These are phyloP conservation scores for Kuraishia borneana DNA, from an alignment of 805 yeast species.

Conservation along the genomic window DNA sequence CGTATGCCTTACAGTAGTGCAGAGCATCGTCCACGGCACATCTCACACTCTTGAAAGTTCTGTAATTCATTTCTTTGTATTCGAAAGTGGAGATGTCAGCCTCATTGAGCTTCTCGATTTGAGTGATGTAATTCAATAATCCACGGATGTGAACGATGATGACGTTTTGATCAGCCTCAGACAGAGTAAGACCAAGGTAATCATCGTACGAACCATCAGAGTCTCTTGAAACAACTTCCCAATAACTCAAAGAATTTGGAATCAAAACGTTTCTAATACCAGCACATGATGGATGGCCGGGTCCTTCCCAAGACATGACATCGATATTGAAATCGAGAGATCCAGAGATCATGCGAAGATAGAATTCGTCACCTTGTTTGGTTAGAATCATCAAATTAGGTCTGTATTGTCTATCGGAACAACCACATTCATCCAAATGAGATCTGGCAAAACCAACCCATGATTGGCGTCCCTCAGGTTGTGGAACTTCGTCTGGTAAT, in stretches of 20 bases:
- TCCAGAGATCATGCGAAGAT: constrained; percentile 17
- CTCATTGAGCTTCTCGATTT: not conserved
- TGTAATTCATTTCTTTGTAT: not conserved
- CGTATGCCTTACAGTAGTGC: constrained; percentile 19
- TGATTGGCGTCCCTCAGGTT: constrained; percentile 8
- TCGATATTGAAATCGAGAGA: constrained; percentile 24
- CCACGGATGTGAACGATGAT: constrained; percentile 23
- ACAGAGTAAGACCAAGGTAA: constrained; percentile 21
- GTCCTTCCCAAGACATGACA: constrained; percentile 18
- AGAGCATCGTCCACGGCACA: constrained; percentile 20
- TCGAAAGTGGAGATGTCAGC: constrained; percentile 6
- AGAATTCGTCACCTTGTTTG: constrained; percentile 10
- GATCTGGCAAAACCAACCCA: constrained; percentile 29
- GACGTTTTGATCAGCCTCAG: constrained; percentile 26
- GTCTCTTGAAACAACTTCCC: constrained; percentile 13
- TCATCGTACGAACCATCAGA: constrained; percentile 8
- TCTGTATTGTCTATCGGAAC: constrained; percentile 26
- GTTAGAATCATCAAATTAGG: constrained; percentile 22
- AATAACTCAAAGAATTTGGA: constrained; percentile 33
- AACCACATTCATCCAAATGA: constrained; percentile 25
- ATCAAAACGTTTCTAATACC: constrained; percentile 25
- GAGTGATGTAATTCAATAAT: constrained; percentile 12
- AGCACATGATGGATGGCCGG: constrained; percentile 11
- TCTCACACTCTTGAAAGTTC: constrained; percentile 15
- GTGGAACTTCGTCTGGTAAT: constrained; percentile 9